These are phyloP conservation scores for Albifimbria verrucaria DNA, from an alignment of 2,329 filamentous ascomycete genomes.

Conservation along the genomic window DNA sequence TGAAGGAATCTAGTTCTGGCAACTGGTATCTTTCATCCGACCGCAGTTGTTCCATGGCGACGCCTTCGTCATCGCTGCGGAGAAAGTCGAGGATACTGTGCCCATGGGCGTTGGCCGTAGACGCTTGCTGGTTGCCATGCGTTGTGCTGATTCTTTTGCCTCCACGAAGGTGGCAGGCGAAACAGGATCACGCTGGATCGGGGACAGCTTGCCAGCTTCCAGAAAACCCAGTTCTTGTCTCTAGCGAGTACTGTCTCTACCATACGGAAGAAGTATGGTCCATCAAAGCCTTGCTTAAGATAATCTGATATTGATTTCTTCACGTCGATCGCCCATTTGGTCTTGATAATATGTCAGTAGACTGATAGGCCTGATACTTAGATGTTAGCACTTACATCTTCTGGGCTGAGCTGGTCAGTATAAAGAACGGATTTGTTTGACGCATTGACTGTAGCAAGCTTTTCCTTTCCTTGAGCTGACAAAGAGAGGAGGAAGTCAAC, in stretches of 20 bases:
- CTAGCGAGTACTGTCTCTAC: slow-evolving; percentile 92
- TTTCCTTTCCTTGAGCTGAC: slow-evolving; percentile 76
- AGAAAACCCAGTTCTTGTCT: slow-evolving; percentile 98
- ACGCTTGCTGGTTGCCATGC: slow-evolving; percentile 67
- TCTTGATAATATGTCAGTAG: slow-evolving; percentile 42
- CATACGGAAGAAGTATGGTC: slow-evolving; percentile 93
- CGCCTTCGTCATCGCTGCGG: slow-evolving; percentile 56
- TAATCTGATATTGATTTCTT: slow-evolving; percentile 78
- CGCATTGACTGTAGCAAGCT: slow-evolving; percentile 60
- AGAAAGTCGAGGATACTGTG: slow-evolving; percentile 78
- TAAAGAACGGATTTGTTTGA: slow-evolving; percentile 89
- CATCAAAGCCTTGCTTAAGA: slow-evolving; percentile 75
- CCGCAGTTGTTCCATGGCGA: slow-evolving; percentile 68
- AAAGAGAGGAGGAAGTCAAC: slow-evolving; percentile 94
- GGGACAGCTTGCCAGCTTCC: slow-evolving; percentile 95
- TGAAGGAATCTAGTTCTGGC: slow-evolving; percentile 68
- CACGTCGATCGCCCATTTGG: slow-evolving; percentile 80
- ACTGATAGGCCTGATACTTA: neutral
- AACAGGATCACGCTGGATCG: slow-evolving; percentile 75
- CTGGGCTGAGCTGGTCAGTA: slow-evolving; percentile 70
- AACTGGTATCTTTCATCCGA: slow-evolving; percentile 60
- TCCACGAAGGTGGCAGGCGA: slow-evolving; percentile 65
- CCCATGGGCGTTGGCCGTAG: slow-evolving; percentile 67
- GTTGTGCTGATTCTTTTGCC: slow-evolving; percentile 63
- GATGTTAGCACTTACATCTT: slow-evolving; percentile 62